Evolutionary conservation across 2,329 filamentous ascomycete species (phyloP), one percentile per base, ranked within the genome.

Genomic region (Immersiporthe knoxdaviesiana): DNA sequence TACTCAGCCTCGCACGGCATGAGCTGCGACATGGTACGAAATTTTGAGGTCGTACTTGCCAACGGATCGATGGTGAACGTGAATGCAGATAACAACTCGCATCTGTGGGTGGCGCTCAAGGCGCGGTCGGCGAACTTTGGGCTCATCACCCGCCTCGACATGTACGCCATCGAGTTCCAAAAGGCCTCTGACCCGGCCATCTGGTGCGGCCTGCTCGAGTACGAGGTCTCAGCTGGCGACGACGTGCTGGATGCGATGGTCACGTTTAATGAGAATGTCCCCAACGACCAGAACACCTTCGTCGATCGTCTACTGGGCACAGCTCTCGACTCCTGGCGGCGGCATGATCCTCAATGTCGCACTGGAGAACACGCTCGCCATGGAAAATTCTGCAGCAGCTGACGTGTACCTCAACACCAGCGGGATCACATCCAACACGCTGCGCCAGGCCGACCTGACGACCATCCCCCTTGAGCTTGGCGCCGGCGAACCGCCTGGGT

Each of bases 21-120:
- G 74, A 81, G 79, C 8, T 84, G 81, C 67, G 84, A 86, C 73
- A 83, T 80, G 21, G 79, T 85, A 14, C 72, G 74, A 39, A 79
- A 78, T 37, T 85, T 78, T 63, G 77, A 86, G 71, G 77, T 88
- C 8, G 84, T 88, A 0, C 77, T 85, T 0, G 80, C 82, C 0
- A 77, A 79, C 14, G 84, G 85, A 0, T 70, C 74, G 0, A 77
- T 87, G 16, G 77, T 86, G 37, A 77, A 78, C 4, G 84, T 81
- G 0, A 81, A 79, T 52, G 71, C 74, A 0, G 66, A 68, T 0
- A 63, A 75, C 16, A 77, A 84, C 68, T 2, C 70, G 0, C 82
- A 85, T 65, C 77, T 86, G 0, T 86, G 76, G 73, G 79, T 78
- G 73, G 83, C 83, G 2, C 75, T 84, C 8, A 79, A 79, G 41